Conservation (phyloP, 169 alveolate species). For the Plasmodium chabaudi region DNA sequence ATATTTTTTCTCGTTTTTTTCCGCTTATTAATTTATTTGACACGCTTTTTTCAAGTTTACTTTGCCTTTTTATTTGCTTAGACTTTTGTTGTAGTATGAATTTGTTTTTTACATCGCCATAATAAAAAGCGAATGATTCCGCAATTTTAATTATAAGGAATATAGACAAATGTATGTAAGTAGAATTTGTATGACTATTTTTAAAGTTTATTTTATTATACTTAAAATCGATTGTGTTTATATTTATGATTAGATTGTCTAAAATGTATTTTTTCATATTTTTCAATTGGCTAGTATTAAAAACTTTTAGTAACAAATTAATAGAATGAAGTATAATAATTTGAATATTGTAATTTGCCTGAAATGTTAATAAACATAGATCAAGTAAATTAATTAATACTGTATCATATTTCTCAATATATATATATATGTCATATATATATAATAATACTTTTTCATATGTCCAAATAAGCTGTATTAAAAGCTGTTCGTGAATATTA, state of each 20-base stretch:
- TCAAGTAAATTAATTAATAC: conserved; percentile 50
- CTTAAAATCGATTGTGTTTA: conserved; percentile 48
- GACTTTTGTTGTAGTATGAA: conserved; percentile 1
- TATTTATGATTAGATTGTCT: conserved; percentile 37
- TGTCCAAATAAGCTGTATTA: conserved; percentile 32
- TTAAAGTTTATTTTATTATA: conserved; percentile 56
- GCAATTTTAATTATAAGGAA: conserved; percentile 55
- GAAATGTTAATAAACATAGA: conserved; percentile 36
- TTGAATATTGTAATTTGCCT: conserved; percentile 54
- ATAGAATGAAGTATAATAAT: conserved; percentile 31
- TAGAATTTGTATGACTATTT: conserved; percentile 40
- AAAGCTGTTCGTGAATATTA: conserved; percentile 39
- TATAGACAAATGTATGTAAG: conserved; percentile 41
- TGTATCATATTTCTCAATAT: conserved; percentile 57
- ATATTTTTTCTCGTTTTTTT: not conserved
- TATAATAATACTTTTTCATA: conserved; percentile 61
- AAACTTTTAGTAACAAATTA: conserved; percentile 32
- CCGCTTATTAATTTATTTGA: not conserved
- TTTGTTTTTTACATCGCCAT: conserved; percentile 44
- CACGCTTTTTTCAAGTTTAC: not conserved
- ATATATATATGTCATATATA: conserved; percentile 31
- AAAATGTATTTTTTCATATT: conserved; percentile 47
- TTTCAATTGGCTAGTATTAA: conserved; percentile 14
- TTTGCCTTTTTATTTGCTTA: not conserved
- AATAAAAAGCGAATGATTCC: conserved; percentile 44